A percentile compares a stretch with the other conserved stretches of the same genome.
phyloP scores from a whole-genome alignment of 208 protist genomes.

The Acanthamoeba triangularis region DNA sequence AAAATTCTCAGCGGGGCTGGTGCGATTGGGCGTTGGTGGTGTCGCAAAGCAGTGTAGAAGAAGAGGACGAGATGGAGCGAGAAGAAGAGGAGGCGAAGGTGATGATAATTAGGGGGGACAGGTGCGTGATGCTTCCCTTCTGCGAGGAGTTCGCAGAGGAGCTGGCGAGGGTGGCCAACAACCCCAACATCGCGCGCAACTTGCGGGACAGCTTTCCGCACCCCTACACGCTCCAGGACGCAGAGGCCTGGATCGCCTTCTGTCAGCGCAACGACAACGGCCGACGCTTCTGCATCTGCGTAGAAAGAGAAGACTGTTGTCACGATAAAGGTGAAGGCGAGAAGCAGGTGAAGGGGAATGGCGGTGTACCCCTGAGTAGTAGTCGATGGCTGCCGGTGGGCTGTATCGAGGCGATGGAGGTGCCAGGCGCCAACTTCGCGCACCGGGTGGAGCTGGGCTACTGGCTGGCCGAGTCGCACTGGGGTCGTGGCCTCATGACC shows the following conservation, averaged over 20 bases:
- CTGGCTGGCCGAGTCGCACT: constrained; percentile 70
- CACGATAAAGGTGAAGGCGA: background rate
- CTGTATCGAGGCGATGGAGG: background rate
- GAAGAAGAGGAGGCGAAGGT: background rate
- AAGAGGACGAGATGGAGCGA: background rate
- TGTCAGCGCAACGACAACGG: constrained; percentile 34
- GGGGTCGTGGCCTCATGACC: constrained; percentile 52
- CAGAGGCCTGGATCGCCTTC: background rate
- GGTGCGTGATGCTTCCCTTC: constrained; percentile 4
- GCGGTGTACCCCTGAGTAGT: background rate
- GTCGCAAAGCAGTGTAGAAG: too few species aligned
- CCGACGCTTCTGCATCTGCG: constrained; percentile 52
- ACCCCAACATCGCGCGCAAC: constrained; percentile 47
- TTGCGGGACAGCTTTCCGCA: constrained; percentile 42
- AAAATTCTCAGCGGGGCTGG: too few species aligned
- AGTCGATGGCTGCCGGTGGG: background rate
- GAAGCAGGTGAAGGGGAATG: background rate
- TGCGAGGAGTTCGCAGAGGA: constrained; percentile 39
- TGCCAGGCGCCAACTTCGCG: background rate
- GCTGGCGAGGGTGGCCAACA: constrained; percentile 31
- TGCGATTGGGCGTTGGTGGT: too few species aligned
- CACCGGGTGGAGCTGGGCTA: constrained; percentile 24
- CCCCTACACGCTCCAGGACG: constrained; percentile 49
- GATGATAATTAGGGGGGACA: background rate
- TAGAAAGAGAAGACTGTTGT: background rate